A percentile compares a stretch with the other conserved stretches of the same genome.
phyloP scores from a whole-genome alignment of 179 eudicot genomes.

The Amaranthus tricolor region DNA sequence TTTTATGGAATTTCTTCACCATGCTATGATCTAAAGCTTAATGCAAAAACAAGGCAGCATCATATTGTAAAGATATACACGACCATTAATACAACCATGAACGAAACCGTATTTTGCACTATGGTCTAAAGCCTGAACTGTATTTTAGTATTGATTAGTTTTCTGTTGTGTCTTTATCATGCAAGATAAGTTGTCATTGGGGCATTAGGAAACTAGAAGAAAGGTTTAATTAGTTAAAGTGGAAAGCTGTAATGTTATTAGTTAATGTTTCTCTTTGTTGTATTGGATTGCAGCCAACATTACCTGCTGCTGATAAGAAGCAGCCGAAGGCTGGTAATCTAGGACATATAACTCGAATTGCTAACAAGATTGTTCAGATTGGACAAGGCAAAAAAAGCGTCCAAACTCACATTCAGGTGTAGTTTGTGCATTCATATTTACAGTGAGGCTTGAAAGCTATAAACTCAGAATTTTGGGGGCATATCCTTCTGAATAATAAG shows the following conservation, averaged over 20 bases:
- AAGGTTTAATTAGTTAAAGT: not conserved
- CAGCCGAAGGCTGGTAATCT: constrained; percentile 77
- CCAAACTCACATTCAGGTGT: constrained; percentile 55
- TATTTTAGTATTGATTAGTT: no score
- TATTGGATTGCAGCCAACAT: constrained; percentile 64
- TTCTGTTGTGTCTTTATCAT: not conserved
- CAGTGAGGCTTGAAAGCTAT: not conserved
- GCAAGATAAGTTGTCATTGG: not conserved
- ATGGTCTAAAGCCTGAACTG: no score
- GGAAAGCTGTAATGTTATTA: not conserved
- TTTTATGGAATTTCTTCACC: no score
- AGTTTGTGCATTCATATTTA: constrained; percentile 12
- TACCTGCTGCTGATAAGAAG: constrained; percentile 60
- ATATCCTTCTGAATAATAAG: not conserved
- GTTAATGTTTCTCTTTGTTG: constrained; percentile 10
- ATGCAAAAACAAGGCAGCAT: no score
- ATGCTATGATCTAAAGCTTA: no score
- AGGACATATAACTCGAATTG: constrained; percentile 86
- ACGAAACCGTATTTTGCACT: no score
- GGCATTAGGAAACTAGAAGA: not conserved
- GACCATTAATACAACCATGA: no score
- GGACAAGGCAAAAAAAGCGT: constrained; percentile 52
- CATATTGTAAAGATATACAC: no score
- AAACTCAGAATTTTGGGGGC: constrained; percentile 4
- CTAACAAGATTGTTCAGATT: constrained; percentile 79